Evolutionary conservation across 2,329 filamentous ascomycete genomes (phyloP), one percentile per base, ranked within the genome.

Genomic region (Grosmannia penicillata): DNA sequence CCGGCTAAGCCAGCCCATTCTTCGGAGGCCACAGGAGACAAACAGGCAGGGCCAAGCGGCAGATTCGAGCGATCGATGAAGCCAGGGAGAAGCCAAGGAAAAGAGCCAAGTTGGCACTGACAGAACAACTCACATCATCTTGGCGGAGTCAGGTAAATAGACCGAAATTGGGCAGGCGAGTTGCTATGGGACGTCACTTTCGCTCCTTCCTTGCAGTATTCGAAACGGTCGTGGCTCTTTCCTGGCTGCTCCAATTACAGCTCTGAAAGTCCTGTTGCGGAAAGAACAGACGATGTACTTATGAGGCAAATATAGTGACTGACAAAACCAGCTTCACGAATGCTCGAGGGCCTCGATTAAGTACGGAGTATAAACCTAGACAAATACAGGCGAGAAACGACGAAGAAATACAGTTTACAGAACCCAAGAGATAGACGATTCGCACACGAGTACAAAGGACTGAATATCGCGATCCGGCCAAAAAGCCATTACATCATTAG

Each of bases 1-100:
- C 22, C 45, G 43, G 22, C 43, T 38, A 21, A 48, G 43, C 44
- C 45, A 47, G 24, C 37, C 25, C 37, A 39, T 39, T 17, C n/a
- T 6, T 19, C 39, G 24, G 39, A 43, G 17, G 8, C 7, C 13
- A n/a, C 4, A 28, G 17, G 9, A 37, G 22, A 26, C 3, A 10
- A 18, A 24, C 9, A 13, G 26, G 4, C 22, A 11, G 15, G 11
- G 3, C 11, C 19, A 31, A 37, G 19, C n/a, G 8, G 23, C n/a
- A n/a, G n/a, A n/a, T n/a, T n/a, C n/a, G n/a, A n/a, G n/a, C n/a
- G n/a, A n/a, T n/a, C n/a, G n/a, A n/a, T n/a, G n/a, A n/a, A n/a
- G n/a, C n/a, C n/a, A n/a, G n/a, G n/a, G n/a, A 6, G 15, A 24
- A 19, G 3, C 13, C 13, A 17, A 23, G 17, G 15, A 14, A 26